Base-by-base conservation (phyloP, 2,329 filamentous ascomycete genomes). In the Colletotrichum salicis region DNA sequence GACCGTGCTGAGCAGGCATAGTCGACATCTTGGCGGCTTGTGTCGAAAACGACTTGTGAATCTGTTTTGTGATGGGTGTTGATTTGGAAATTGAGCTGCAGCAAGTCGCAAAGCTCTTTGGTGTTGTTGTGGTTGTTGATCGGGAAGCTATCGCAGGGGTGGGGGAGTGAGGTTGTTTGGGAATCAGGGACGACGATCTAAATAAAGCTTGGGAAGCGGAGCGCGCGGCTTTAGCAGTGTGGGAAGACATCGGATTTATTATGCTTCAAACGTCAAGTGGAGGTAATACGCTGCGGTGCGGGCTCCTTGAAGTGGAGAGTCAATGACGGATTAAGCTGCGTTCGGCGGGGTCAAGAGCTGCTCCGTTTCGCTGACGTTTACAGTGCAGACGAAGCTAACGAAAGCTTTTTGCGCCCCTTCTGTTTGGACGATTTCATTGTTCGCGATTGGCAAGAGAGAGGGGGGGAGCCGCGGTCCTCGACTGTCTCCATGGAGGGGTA, bases 1-100 rank as follows among this genome's bases (percentile, higher is more conserved):
- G 87, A 79, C 87, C 87, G 77, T 84, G 83, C 71, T 85, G 82
- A 27, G 86, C 85, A 54, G 83, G 83, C 84, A 87, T 87, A 41
- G 84, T 81, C 76, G 86, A 85, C 86, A 87, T 87, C n/a, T 48
- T 73, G 24, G 73, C 64, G 55, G 67, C 31, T 48, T 62, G 64
- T 24, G 67, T 63, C 37, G 58, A 60, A 27, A 67, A 54, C 4
- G 54, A 60, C 31, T 55, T 58, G 27, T 59, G 35, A 12, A 15
- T 5, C 22, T 58, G 48, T 0, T 45, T 29, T 2, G 5, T 11
- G 27, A 63, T 48, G 29, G 24, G 19, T n/a, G 27, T 41, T 4
- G n/a, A 48, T 1, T n/a, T 56, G 15, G 22, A 22, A 2, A n/a
- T n/a, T 5, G 48, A 13, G 41, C 41, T 37, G 35, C 29, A 52